Evolutionary conservation across 2,329 filamentous ascomycete species (phyloP), one percentile per base, ranked within the genome.

Genomic region (Ophiobolus disseminans): DNA sequence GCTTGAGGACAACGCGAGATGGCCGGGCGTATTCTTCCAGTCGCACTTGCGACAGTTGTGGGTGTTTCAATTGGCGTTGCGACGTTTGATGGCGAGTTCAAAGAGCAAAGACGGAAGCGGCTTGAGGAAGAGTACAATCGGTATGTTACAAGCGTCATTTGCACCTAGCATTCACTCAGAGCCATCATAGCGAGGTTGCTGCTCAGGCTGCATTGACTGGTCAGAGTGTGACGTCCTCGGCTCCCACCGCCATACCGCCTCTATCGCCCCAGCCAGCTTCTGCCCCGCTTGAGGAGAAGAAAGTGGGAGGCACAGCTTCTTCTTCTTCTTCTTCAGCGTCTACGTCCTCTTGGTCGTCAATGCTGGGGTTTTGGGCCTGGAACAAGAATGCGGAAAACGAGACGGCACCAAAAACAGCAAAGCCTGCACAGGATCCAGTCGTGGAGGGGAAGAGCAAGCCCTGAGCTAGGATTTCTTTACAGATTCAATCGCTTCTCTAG

Each of bases 401-500:
- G 70, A 76, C 20, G 80, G 80, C 31, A 79, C 80, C 7, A 88
- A 89, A 65, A 82, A 79, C 42, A 77, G 7, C 80, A 81, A 87
- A 62, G 79, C 82, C 51, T 82, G 88, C n/a, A 4, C 80, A 85
- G 66, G 79, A 74, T n/a, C 80, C 74, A 40, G 88, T 84, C 83
- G 76, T 84, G 60, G 83, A 80, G 0, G 68, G 26, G 20, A 80
- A 65, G 82, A 80, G 5, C 69, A 81, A 66, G 83, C 82, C 9
- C 73, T 50, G 89, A 84, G 21, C 35, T 31, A 21, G 28, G 10
- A 2, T 23, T 32, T 38, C 36, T 26, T 66, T 50, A 78, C 39
- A 78, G 48, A 62, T 71, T 66, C 55, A 81, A 63, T 57, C 64
- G 73, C 51, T 71, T 76, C 68, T 86, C 83, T 51, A 91, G 67